Evolutionary conservation across 2,329 filamentous ascomycete genomes (phyloP), one percentile per base, ranked within the genome.

Genomic region (Aspergillus novoparasiticus): DNA sequence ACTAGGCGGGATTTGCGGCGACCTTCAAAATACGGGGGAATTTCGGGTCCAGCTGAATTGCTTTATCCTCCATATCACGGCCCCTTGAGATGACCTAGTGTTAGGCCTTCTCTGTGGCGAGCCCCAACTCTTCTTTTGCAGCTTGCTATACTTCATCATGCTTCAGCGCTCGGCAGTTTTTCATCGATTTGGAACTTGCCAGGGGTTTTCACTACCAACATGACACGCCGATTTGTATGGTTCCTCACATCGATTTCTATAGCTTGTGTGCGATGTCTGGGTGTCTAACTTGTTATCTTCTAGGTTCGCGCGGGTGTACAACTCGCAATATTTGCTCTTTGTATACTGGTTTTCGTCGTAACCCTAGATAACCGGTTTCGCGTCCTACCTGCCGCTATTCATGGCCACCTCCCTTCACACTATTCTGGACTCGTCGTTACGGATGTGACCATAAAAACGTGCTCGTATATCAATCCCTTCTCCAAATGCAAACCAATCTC

Each of bases 281-380:
- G 50, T 61, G 26, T 57, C 62, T 64, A 60, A 70, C 57, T 58
- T 26, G 16, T 23, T 1, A 32, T 39, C 21, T 30, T 26, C 2
- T 66, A 86, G 84, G 80, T 85, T 62, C 83, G 84, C 61, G 93
- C 93, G 67, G 86, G 90, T 73, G 83, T 90, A 75, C 92, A 97
- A 85, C 87, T 95, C 74, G 83, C 85, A 67, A 83, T 87, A 62
- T 83, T 93, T 62, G 83, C 87, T 61, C 76, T 86, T 69, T 82
- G 93, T 73, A 86, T 90, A 69, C 82, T 94, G 69, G 75, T 94
- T 71, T 79, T 94, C 72, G 79, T 93, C 68, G 88, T 94, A 78
- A 85, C 96, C 77, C 89, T 97, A 82, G 94, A 97, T 80, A 91
- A 89, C 74, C 92, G 90, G 76, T 96, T 95, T 82, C 87, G 91